phyloP scores from a whole-genome alignment of 2,329 filamentous ascomycete species.

The Penicillium janthinellum region DNA sequence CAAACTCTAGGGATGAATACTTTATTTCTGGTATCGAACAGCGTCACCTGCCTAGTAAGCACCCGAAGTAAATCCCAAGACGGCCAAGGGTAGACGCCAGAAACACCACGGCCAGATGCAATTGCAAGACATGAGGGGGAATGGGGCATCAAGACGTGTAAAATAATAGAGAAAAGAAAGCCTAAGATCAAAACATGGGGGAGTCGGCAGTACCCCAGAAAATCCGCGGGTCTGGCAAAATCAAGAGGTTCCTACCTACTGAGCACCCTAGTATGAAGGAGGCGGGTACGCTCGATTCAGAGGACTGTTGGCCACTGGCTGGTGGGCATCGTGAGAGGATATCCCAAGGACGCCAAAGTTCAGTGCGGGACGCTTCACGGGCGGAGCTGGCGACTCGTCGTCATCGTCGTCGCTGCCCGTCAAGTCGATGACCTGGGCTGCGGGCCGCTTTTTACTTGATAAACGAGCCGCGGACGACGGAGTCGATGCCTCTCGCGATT shows the following conservation, averaged over 20 bases:
- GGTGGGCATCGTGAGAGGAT: constrained; percentile 25
- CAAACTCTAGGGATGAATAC: background rate
- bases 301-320: constrained; percentile 24
- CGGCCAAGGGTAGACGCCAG: constrained; percentile 10
- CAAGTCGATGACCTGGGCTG: constrained; percentile 56
- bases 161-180: background rate
- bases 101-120: constrained; percentile 25
- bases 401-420: constrained; percentile 56
- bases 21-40: background rate
- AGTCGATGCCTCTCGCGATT: constrained; percentile 43
- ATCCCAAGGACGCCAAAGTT: constrained; percentile 25
- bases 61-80: constrained; percentile 3
- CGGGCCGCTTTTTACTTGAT: constrained; percentile 50
- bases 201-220: background rate
- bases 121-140: constrained; percentile 1
- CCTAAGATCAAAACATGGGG: background rate
- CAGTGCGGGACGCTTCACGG: constrained; percentile 38
- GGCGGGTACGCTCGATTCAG: constrained; percentile 23
- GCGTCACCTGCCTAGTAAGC: constrained; percentile 5
- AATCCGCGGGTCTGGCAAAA: background rate
- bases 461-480: constrained; percentile 38
- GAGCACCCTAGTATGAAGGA: constrained; percentile 18
- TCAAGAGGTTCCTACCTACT: background rate
- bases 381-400: constrained; percentile 47
- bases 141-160: background rate